Evolutionary conservation across 805 yeast species (phyloP), one percentile per base, ranked within the genome.

Genomic region (Candida pseudoglaebosa): DNA sequence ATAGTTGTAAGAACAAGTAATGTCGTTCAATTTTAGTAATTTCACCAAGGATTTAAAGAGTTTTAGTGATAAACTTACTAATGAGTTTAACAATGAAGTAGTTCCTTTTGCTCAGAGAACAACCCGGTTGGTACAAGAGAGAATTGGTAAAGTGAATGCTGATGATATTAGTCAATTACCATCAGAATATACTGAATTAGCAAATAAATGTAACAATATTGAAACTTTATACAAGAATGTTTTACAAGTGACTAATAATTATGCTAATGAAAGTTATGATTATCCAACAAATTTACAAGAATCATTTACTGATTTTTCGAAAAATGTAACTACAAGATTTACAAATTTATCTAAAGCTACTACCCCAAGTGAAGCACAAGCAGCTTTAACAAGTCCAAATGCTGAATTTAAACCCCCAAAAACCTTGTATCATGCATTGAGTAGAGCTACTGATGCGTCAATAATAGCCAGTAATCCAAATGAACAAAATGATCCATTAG

Each of bases 161-260:
- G 87, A 82, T 38, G 95, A 87, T 55, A 82, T 84, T 53, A 59
- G 65, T 41, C 90, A 86, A 56, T 72, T 87, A 47, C 95, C 95
- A 22, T 78, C 80, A 41, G 95, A 87, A 59, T 87, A 85, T 58
- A 70, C 82, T 34, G 71, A 65, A 24, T 58, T 67, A 46, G 70
- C 72, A 4, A 48, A 42, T 31, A 56, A 53, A 45, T 67, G 73
- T 45, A 66, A 67, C 52, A 61, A 61, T 41, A 61, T 66, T 41
- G 73, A 67, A 40, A 59, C 52, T 29, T 52, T 68, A 41, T 70
- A 68, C 53, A 60, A 62, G 49, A 68, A 70, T 43, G 65, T 66
- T 16, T 61, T 67, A 49, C 67, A 64, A 45, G 61, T 67, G 37
- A 65, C 69, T 12, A 53, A 74, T 32, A 73, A 70, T 41, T 86